These are phyloP conservation scores for Francoa sonchifolia DNA, from an alignment of 441 rosid species.

Conservation along the genomic window DNA sequence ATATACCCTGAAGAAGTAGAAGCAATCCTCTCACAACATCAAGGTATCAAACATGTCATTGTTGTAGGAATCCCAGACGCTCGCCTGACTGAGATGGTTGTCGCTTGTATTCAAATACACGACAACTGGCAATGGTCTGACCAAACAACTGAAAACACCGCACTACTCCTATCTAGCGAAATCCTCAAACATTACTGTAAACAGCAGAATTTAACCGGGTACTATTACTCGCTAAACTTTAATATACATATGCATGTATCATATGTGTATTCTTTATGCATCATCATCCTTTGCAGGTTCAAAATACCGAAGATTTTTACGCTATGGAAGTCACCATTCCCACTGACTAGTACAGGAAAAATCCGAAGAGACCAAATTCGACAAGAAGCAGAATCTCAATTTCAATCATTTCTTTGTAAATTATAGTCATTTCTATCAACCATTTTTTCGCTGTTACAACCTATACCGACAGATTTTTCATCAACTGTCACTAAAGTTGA, in stretches of 20 bases:
- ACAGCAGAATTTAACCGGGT: constrained; percentile 47
- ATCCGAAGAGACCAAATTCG: constrained; percentile 51
- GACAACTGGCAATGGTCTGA: constrained; percentile 60
- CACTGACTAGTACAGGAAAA: constrained; percentile 57
- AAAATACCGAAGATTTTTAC: constrained; percentile 58
- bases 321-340: constrained; percentile 52
- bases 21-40: constrained; percentile 39
- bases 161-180: constrained; percentile 34
- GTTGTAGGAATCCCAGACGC: constrained; percentile 49
- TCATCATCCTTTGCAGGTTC: constrained; percentile 34
- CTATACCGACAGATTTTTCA: no score
- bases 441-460: no score
- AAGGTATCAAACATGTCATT: constrained; percentile 39
- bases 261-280: background rate
- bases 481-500: no score
- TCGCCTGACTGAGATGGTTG: constrained; percentile 65
- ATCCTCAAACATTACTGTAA: constrained; percentile 33
- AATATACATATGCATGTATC: background rate
- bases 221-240: background rate
- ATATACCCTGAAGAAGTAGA: constrained; percentile 93
- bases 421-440: constrained; percentile 18
- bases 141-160: constrained; percentile 9
- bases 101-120: constrained; percentile 49
- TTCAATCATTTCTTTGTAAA: constrained; percentile 29
- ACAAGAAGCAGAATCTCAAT: constrained; percentile 29